Conservation (phyloP, 1,139 yeast species). For the Suhomyces bolitotheri region DNA sequence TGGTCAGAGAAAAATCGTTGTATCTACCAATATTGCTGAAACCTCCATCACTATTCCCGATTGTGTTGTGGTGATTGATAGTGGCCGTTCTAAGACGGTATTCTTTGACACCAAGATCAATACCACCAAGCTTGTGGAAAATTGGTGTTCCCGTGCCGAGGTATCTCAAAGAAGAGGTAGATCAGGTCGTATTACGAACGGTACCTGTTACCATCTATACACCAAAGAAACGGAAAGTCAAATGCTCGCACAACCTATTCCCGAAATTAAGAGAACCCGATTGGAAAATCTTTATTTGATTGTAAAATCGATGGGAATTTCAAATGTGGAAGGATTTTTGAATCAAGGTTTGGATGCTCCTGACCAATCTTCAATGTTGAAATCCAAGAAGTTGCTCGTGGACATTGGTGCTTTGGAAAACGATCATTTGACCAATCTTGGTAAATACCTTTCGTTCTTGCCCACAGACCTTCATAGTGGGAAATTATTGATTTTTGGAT, state of each 20-base stretch:
- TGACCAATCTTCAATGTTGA: constrained; percentile 52
- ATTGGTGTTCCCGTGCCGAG: constrained; percentile 90
- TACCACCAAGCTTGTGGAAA: constrained; percentile 71
- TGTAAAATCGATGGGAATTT: constrained; percentile 86
- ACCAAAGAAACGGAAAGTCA: constrained; percentile 58
- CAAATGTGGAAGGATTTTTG: constrained; percentile 67
- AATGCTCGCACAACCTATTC: constrained; percentile 76
- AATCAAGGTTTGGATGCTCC: constrained; percentile 85
- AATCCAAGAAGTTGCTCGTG: constrained; percentile 61
- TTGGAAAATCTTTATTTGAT: constrained; percentile 78
- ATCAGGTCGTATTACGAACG: constrained; percentile 92
- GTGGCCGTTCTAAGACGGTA: constrained; percentile 81
- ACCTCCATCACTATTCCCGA: constrained; percentile 92
- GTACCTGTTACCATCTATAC: constrained; percentile 79
- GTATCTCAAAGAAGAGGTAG: constrained; percentile 94
- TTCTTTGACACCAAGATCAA: constrained; percentile 67
- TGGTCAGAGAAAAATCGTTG: constrained; percentile 73
- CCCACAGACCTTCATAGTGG: constrained; percentile 90
- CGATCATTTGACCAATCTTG: constrained; percentile 70
- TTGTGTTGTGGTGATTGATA: constrained; percentile 87
- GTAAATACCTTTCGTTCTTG: constrained; percentile 74
- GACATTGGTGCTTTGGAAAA: constrained; percentile 71
- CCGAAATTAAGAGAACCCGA: constrained; percentile 84
- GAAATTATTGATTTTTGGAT: constrained; percentile 73
- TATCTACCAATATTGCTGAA: constrained; percentile 85